Evolutionary conservation across 1,284 basidiomycete genomes (phyloP), one percentile per base, ranked within the genome.

Genomic region (Ganoderma resinaceum): DNA sequence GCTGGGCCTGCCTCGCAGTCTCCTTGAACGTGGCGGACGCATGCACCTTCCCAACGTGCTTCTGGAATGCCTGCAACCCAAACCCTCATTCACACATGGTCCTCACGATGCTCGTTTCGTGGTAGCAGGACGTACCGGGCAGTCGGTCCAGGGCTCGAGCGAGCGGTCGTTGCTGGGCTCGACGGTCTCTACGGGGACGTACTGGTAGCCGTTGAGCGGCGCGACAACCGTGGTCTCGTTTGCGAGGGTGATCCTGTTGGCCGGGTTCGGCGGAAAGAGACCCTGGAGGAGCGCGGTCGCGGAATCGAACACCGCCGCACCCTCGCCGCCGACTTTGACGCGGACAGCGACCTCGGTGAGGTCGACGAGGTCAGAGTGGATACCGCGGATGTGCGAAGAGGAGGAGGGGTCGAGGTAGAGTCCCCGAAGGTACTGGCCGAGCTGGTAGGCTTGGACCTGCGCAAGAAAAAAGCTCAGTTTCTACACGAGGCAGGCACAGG

Each of bases 131-230:
- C 86, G 43, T 80, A 92, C 91, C 6, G 90, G 91, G 81, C 94
- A 95, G 75, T 89, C 84, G 20, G 93, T 95, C 92, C 92, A 96
- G 69, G 91, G 89, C 80, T 96, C 94, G 73, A 96, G 84, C 42
- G 92, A 92, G 73, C 92, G 88, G 76, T 94, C 93, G 73, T 95
- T 93, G 53, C 85, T 86, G 35, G 94, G 92, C 77, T 95, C 92
- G 59, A 96, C 89, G 8, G 94, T 94, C 82, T 94, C 89, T 43
- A 95, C 91, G 11, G 92, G 92, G 65, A 95, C 85, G 72, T 95
- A 95, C 79, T 94, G 92, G 79, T 96, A 96, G 1, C 95, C 95
- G 11, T 87, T 87, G n/a, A 95, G 86, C 42, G 93, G 93, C 23
- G 93, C 91, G 11, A 88, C 80, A 59, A 96, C 83, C 18, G 84